phyloP scores from a whole-genome alignment of 1,284 basidiomycete species.

The Hymenochaete sp. region DNA sequence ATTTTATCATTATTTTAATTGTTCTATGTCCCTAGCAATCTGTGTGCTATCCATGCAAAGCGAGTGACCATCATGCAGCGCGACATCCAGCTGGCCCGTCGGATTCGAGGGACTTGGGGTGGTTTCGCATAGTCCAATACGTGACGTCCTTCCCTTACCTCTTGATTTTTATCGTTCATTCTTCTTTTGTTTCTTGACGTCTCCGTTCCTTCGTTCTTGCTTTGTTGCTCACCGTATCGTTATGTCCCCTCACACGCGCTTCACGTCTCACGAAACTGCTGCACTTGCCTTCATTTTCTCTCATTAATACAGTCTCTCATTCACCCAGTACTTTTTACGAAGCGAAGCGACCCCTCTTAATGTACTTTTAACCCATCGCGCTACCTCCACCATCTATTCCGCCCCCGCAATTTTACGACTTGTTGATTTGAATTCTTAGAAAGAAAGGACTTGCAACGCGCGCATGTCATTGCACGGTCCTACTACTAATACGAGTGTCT shows the following conservation, averaged over 20 bases:
- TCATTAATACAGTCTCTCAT: not conserved
- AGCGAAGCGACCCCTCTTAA: too few species aligned
- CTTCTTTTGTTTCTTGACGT: too few species aligned
- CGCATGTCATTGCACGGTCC: too few species aligned
- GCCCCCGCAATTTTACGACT: not conserved
- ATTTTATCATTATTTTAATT: conserved; percentile 5
- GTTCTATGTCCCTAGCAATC: conserved; percentile 49
- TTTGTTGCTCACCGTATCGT: too few species aligned
- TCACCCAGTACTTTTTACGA: too few species aligned
- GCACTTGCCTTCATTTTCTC: conserved; percentile 2
- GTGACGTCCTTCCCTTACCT: not conserved
- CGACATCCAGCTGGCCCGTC: conserved; percentile 92
- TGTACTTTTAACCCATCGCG: too few species aligned
- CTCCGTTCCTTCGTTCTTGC: too few species aligned
- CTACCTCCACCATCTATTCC: too few species aligned
- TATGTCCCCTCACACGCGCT: too few species aligned
- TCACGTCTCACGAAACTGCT: conserved; percentile 11
- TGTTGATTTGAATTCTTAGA: conserved; percentile 8
- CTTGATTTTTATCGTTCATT: too few species aligned
- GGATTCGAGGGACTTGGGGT: conserved; percentile 84
- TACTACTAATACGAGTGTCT: too few species aligned
- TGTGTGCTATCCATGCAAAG: conserved; percentile 97
- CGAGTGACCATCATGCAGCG: conserved; percentile 97
- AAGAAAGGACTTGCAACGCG: not conserved
- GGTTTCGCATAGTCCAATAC: conserved; percentile 24